Base-by-base conservation (phyloP, 108 stramenopile species). In the Nitzschia palea region DNA sequence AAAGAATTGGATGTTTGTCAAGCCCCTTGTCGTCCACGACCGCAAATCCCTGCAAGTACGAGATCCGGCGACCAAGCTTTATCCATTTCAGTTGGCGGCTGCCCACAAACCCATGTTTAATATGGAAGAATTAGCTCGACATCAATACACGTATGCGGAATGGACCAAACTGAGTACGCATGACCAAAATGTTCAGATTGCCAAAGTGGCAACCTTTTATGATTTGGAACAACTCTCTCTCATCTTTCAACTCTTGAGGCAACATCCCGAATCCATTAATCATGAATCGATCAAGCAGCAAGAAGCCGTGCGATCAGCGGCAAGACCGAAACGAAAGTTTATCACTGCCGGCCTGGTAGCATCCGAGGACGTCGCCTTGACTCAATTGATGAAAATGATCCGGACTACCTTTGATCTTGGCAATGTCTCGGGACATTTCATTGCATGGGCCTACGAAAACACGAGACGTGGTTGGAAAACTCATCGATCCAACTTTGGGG, bases 401-500 rank as follows among this genome's bases (percentile, higher is more conserved):
- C 60, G 67, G 12, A 40, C 27, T 20, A 15, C 57, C 37, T 76
- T 68, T 37, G 62, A 55, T 4, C 8, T 76, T 3, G 67, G 74
- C 4, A 68, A 68, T 63, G 67, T 76, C 0, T 42, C 53, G 14
- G 74, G 44, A 2, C 74, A 76, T 56, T 76, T 68, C 20, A 58
- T 76, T 40, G 60, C 65, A 4, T 76, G 74, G 74, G 58, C 57
- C 43, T 76, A 76, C 67, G 74, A 68, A 63, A 68, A 33, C n/a
- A 61, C 57, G 26, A 23, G 25, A 48, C 32, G 45, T 2, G 67
- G 67, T 4, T 76, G 74, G 74, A 68, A 62, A 50, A 40, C 67
- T 15, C 74, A 76, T 56, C 60, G 67, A 55, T 53, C 43, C 6
- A 64, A 76, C 34, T 68, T 76, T 56, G 67, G 43, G 3, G 66